Conservation (phyloP, 129 eudicot species). For the Flaveria ramosissima region DNA sequence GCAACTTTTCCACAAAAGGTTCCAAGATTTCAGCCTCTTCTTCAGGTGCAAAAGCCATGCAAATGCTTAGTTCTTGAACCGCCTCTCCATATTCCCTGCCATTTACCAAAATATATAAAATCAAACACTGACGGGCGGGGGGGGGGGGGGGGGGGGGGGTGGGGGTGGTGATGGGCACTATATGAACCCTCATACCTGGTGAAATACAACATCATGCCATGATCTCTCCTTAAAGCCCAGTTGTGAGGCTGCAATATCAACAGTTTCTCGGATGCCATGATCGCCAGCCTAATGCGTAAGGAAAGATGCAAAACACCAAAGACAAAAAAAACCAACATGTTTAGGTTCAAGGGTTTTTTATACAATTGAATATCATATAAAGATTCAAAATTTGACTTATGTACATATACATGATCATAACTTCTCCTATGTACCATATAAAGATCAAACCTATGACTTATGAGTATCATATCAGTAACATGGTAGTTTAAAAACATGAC, state of each 20-base stretch:
- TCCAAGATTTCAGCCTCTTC: constrained; percentile 86
- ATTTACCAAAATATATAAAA: not conserved
- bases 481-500: not conserved
- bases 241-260: constrained; percentile 90
- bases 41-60: constrained; percentile 99
- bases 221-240: constrained; percentile 91
- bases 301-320: constrained; percentile 30
- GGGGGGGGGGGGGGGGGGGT: not conserved
- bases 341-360: no score
- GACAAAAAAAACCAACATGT: constrained; percentile 22
- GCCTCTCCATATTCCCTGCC: constrained; percentile 80
- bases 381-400: no score
- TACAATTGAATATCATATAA: no score
- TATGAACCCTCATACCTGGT: constrained; percentile 46
- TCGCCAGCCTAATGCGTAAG: constrained; percentile 66
- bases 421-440: not conserved
- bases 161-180: not conserved
- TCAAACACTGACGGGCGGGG: not conserved
- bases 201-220: constrained; percentile 95
- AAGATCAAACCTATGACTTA: not conserved
- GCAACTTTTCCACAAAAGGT: constrained; percentile 89
- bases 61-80: constrained; percentile 92
- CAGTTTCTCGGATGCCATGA: constrained; percentile 92
- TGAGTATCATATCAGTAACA: constrained; percentile 5
- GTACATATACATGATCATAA: not conserved